Conservation (phyloP, 1,139 yeast genomes). For the Zygosaccharomyces sapae region DNA sequence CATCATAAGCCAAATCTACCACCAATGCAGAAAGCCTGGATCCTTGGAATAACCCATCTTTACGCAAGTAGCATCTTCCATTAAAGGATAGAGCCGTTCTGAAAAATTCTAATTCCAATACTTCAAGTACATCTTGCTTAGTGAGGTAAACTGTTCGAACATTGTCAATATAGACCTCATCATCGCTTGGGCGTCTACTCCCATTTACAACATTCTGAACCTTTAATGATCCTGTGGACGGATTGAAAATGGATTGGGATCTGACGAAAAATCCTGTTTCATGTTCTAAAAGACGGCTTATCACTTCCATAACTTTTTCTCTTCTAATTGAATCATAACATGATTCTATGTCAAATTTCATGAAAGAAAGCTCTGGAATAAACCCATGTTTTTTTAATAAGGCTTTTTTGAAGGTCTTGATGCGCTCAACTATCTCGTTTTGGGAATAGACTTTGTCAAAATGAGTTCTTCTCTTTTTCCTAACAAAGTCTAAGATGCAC, state of each 20-base stretch:
- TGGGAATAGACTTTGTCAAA: constrained; percentile 37
- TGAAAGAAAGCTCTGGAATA: constrained; percentile 45
- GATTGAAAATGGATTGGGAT: constrained; percentile 18
- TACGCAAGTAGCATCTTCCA: constrained; percentile 43
- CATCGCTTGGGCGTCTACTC: constrained; percentile 5
- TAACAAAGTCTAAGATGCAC: constrained; percentile 33
- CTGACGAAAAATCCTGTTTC: constrained; percentile 26
- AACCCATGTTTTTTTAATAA: constrained; percentile 21
- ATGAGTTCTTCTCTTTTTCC: constrained; percentile 23
- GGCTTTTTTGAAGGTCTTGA: constrained; percentile 35
- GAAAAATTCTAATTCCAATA: constrained; percentile 42
- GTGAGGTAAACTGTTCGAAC: constrained; percentile 26
- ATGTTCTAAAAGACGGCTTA: constrained; percentile 20
- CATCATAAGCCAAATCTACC: constrained; percentile 71
- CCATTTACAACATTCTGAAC: constrained; percentile 25
- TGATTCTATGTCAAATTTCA: constrained; percentile 75
- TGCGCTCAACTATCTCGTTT: constrained; percentile 34
- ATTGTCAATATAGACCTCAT: constrained; percentile 24
- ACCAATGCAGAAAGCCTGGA: constrained; percentile 69
- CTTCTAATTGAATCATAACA: constrained; percentile 78
- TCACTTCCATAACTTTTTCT: constrained; percentile 39
- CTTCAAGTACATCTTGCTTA: constrained; percentile 34
- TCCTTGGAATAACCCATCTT: constrained; percentile 82
- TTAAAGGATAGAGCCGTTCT: constrained; percentile 40
- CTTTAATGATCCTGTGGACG: constrained; percentile 19